Base-by-base conservation (phyloP, 2,329 filamentous ascomycete species). In the Cryoendolithus antarcticus region DNA sequence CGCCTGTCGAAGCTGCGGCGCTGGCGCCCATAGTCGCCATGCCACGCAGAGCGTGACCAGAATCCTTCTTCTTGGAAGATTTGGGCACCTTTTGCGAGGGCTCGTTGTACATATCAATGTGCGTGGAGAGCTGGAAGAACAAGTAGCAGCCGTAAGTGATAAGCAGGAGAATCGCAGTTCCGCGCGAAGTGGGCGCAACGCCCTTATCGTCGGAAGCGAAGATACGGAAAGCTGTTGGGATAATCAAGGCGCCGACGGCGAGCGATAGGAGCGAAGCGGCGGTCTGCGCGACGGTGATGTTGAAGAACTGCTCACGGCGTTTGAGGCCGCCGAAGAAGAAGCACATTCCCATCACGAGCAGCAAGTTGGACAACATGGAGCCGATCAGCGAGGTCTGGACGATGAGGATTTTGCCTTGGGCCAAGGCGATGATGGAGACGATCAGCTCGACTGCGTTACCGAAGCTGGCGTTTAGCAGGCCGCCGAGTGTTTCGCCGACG, bases 321-420 rank as follows among this genome's bases (percentile, higher is more conserved):
- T 82, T 79, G 49, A 93, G 59, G 3, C 86, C 86, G 36, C 85
- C 86, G 44, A 84, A 80, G 66, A 93, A 91, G 69, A 93, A 95
- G 58, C 80, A 91, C 77, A 88, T 93, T 40, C 86, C 88, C 68
- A 94, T 67, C 37, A 94, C 85, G 9, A 94, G 74, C 3, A 94
- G 72, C 42, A 96, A 62, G 57, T 95, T 95, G 32, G 86, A 93
- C 13, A 95, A 68, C 59, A 95, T 93, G 60, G 81, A 88, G 40
- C 88, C 88, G 45, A 95, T 84, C 21, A 96, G 69, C 0, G 88
- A 95, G 0, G 88, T 93, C 61, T 95, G 86, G 5, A 95, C 86
- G 44, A 96, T 93, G 28, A 81, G 66, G 15, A 93, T 75, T 60
- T 93, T 75, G 37, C 72, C 59, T 43, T 93, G 73, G 21, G 73